These are phyloP conservation scores for Auricularia auricula-judae DNA, from an alignment of 768 basidiomycete genomes.

Conservation along the genomic window DNA sequence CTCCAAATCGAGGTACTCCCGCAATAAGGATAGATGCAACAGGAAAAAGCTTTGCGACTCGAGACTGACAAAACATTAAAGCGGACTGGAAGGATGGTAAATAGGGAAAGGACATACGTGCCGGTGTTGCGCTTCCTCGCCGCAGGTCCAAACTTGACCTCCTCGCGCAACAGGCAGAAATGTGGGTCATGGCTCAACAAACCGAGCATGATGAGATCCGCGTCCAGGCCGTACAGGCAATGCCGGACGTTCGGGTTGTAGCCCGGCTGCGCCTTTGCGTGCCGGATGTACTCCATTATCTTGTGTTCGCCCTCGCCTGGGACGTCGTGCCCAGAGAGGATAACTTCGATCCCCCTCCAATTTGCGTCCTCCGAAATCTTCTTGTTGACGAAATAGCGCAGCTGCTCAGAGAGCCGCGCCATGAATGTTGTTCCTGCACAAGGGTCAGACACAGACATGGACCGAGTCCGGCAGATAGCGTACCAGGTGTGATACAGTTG, in stretches of 20 bases:
- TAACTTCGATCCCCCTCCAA: slow-evolving; percentile 86
- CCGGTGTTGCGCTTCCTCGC: slow-evolving; percentile 51
- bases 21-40: slow-evolving; percentile 84
- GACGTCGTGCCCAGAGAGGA: slow-evolving; percentile 94
- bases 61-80: slow-evolving; percentile 23
- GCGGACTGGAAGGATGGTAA: not conserved
- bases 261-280: slow-evolving; percentile 87
- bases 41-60: slow-evolving; percentile 90
- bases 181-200: slow-evolving; percentile 96
- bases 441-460: not conserved
- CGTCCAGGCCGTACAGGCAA: slow-evolving; percentile 96
- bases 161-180: slow-evolving; percentile 93
- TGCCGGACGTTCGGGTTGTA: slow-evolving; percentile 96
- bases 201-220: slow-evolving; percentile 97
- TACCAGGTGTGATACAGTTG: slow-evolving; percentile 97
- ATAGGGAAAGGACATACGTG: slow-evolving; percentile 25
- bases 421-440: slow-evolving; percentile 84
- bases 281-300: slow-evolving; percentile 98
- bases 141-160: slow-evolving; percentile 91
- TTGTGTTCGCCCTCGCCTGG: slow-evolving; percentile 99
- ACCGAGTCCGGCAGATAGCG: slow-evolving; percentile 15
- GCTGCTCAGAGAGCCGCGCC: slow-evolving; percentile 80
- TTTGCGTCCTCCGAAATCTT: slow-evolving; percentile 95
- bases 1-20: slow-evolving; percentile 96
- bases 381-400: slow-evolving; percentile 95